Conservation (phyloP, 116 monocot genomes). For the Trichopus zeylanicus region DNA sequence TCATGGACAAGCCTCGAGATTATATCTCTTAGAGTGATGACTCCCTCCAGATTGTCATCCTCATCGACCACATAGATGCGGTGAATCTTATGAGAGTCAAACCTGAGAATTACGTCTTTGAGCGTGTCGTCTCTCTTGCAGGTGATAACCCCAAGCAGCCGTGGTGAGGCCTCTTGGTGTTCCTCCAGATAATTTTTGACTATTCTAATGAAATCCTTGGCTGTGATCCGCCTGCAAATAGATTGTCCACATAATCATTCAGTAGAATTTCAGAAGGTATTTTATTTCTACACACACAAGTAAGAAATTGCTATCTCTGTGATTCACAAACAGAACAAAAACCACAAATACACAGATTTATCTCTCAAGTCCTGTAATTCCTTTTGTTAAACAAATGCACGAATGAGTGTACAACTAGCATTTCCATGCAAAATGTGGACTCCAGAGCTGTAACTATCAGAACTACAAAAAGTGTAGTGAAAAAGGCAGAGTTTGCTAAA, state of each 20-base stretch:
- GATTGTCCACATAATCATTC: neutral
- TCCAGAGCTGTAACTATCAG: no score
- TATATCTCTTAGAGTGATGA: conserved; percentile 88
- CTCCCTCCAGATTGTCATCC: conserved; percentile 61
- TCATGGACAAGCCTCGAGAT: conserved; percentile 92
- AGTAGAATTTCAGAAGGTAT: no score
- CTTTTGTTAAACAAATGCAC: no score
- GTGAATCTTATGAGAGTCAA: conserved; percentile 67
- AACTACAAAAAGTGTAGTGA: no score
- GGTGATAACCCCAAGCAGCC: conserved; percentile 50
- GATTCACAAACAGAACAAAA: no score
- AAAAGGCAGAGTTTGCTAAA: no score
- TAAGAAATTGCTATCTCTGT: no score
- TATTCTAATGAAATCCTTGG: conserved; percentile 55
- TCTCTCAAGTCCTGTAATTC: no score
- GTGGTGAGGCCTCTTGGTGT: conserved; percentile 42
- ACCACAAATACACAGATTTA: no score
- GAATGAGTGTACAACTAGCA: no score
- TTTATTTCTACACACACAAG: no score
- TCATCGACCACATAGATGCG: conserved; percentile 72
- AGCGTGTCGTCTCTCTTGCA: conserved; percentile 63
- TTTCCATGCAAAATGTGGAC: no score
- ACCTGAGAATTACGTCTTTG: conserved; percentile 66
- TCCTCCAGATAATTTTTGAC: conserved; percentile 40
- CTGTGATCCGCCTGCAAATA: conserved; percentile 57